Base-by-base conservation (phyloP, 2,329 filamentous ascomycete species). In the Ophiostoma triangulosporum region DNA sequence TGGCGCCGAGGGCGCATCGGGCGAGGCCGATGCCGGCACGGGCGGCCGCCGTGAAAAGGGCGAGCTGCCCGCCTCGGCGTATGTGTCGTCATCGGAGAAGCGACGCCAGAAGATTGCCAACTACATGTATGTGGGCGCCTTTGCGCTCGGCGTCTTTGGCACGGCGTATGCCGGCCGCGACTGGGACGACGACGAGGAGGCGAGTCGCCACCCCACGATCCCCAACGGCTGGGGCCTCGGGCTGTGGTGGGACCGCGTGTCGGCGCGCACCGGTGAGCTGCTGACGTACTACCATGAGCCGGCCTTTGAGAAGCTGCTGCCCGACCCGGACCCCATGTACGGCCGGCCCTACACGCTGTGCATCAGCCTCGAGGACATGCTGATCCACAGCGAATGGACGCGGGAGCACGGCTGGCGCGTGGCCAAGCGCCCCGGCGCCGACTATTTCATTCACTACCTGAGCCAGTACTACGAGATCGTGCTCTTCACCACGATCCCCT, bases 401-500 rank as follows among this genome's bases (percentile, higher is more conserved):
- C 81, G 91, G 54, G 88, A 97, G 66, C 86, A 96, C 64, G 93
- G 93, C 56, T 98, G 93, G 89, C 82, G 91, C 60, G 78, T 94
- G 57, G 93, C 93, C 27, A 98, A 98, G 73, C 81, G 93, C 50
- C 93, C 93, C 33, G 93, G 93, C 46, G 80, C 94, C 57, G 93
- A 98, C 71, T 98, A 98, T 73, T 98, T 98, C 73, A 73, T 98
- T 59, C 87, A 88, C 64, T 98, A 98, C 68, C 78, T 98, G 49
- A 91, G 87, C 69, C 90, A 96, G 68, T 97, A 98, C 76, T 98
- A 96, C 66, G 93, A 98, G 69, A 76, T 98, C 53, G 93, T 97
- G 51, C 81, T 98, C 59, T 98, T 97, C 72, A 98, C 93, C 31
- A 87, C 80, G 36, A 84, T 93, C 48, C 89, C 91, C 0, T 88